Percentiles rank a stretch among this genome's conserved stretches.
phyloP scores from a whole-genome alignment of 345 rosid species.

The Aurinia saxatilis region DNA sequence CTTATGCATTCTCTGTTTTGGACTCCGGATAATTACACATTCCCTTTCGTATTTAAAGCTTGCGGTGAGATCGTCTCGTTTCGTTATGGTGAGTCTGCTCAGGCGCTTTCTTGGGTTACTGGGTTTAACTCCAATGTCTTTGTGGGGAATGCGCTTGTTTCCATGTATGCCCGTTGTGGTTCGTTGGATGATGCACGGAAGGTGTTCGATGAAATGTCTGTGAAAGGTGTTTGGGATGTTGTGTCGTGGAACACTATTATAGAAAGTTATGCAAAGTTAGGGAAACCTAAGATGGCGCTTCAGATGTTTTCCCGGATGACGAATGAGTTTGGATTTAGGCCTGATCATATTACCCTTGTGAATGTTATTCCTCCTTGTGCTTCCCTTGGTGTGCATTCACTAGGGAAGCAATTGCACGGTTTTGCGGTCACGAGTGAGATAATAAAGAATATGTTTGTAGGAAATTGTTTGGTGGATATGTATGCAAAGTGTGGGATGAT shows the following conservation, averaged over 20 bases:
- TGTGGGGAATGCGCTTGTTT: conserved; percentile 56
- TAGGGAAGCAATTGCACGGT: conserved; percentile 57
- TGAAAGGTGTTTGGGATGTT: conserved; percentile 38
- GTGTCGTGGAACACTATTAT: conserved; percentile 78
- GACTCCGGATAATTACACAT: conserved; percentile 70
- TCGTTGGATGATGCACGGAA: conserved; percentile 41
- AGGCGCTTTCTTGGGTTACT: conserved; percentile 29
- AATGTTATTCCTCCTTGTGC: conserved; percentile 68
- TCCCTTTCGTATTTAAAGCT: conserved; percentile 71
- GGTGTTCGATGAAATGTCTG: conserved; percentile 65
- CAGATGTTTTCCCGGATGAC: conserved; percentile 47
- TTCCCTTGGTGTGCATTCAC: conserved; percentile 28
- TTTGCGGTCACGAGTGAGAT: conserved; percentile 45
- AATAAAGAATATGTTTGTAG: conserved; percentile 56
- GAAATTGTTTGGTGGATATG: conserved; percentile 73
- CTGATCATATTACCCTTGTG: conserved; percentile 62
- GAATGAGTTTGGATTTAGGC: conserved; percentile 23
- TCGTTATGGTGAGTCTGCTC: conserved; percentile 42
- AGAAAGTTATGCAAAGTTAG: conserved; percentile 43
- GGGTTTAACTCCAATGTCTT: conserved; percentile 64
- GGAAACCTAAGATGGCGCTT: conserved; percentile 37
- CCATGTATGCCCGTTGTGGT: conserved; percentile 63
- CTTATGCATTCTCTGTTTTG: conserved; percentile 49
- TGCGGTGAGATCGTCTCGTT: conserved; percentile 49
- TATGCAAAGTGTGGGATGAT: conserved; percentile 76